Evolutionary conservation across 306 rosid genomes (phyloP).

Genomic region (Cucumis melo): DNA sequence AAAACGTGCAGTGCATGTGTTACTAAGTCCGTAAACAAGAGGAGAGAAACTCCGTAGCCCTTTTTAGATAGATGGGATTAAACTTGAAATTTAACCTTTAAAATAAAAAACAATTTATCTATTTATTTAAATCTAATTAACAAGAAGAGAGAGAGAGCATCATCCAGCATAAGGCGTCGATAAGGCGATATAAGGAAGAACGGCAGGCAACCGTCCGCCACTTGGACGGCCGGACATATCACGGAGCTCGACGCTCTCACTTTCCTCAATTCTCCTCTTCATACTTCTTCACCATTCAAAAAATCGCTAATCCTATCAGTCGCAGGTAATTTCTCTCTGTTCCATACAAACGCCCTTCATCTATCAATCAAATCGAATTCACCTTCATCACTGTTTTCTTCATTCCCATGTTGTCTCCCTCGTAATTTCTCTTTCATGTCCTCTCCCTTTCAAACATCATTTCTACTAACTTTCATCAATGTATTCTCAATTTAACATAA

Average conservation of each 20-base stretch:
- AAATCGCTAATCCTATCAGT: background rate
- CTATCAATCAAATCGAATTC: background rate
- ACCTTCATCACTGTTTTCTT: background rate
- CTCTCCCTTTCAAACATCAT: background rate
- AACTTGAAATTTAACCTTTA: too few relatives aligned
- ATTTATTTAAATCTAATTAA: too few relatives aligned
- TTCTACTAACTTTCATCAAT: background rate
- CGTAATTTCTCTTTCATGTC: background rate
- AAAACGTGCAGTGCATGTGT: too few relatives aligned
- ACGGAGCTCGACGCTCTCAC: background rate
- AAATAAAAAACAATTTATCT: too few relatives aligned
- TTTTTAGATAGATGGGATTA: too few relatives aligned
- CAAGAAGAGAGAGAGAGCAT: background rate
- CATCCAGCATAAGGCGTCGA: background rate
- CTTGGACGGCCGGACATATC: background rate
- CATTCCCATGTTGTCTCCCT: background rate
- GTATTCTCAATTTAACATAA: background rate
- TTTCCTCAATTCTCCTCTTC: background rate
- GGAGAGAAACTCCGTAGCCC: too few relatives aligned
- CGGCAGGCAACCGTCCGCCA: conserved; percentile 1
- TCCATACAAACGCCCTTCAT: background rate
- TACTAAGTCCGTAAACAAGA: too few relatives aligned
- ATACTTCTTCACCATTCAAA: background rate
- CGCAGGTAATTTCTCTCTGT: background rate
- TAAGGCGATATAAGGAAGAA: background rate